These are phyloP conservation scores for Botrytis byssoidea DNA, from an alignment of 2,329 filamentous ascomycete genomes.

Conservation along the genomic window DNA sequence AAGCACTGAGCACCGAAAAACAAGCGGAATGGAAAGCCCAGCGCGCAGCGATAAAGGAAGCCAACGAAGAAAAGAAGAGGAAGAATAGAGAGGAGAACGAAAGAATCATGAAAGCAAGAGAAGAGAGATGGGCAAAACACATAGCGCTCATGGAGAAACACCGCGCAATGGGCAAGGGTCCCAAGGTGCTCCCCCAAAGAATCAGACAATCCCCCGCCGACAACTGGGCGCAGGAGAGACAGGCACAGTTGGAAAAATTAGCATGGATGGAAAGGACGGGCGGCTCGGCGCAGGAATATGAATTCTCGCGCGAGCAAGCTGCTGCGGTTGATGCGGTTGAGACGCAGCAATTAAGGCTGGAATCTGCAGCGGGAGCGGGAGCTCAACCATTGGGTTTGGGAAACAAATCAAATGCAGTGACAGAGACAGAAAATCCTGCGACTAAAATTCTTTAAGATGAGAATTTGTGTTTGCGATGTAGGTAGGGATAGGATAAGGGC, in stretches of 20 bases:
- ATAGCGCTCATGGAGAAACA: constrained; percentile 12
- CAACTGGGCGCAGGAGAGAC: neutral
- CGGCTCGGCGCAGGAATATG: neutral
- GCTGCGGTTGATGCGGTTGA: neutral
- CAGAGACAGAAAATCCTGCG: neutral
- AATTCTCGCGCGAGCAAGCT: neutral
- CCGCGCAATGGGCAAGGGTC: neutral
- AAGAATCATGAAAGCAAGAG: neutral
- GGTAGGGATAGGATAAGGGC: neutral
- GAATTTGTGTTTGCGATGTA: neutral
- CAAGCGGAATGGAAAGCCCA: constrained; percentile 10
- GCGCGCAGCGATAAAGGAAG: neutral
- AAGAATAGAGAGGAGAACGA: neutral
- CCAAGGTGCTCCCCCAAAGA: neutral
- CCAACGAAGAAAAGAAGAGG: constrained; percentile 1
- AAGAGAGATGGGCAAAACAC: constrained; percentile 5
- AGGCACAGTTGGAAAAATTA: neutral
- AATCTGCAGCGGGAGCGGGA: neutral
- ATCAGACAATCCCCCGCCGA: neutral
- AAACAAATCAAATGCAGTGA: neutral
- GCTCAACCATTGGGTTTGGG: neutral
- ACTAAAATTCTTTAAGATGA: neutral
- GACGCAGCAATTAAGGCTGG: neutral
- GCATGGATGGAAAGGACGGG: constrained; percentile 11
- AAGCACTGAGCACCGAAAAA: neutral